Base-by-base conservation (phyloP, 192 early-diverging fungal species). In the Lunasporangiospora selenospora region DNA sequence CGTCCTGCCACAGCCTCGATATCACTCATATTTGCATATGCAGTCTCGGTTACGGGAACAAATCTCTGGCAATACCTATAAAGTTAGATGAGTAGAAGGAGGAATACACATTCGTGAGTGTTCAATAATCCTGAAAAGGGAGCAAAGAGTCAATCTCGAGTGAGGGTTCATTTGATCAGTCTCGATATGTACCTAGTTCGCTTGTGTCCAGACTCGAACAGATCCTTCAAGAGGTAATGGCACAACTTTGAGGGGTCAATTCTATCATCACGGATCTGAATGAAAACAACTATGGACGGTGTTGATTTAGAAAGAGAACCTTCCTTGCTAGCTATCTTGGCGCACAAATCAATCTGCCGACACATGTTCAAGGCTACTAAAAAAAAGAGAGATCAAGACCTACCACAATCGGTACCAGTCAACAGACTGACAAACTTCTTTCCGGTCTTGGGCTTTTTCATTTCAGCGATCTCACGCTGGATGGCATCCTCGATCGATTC, bases 321-420 rank as follows among this genome's bases (percentile, higher is more conserved):
- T n/a, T n/a, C n/a, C n/a, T n/a, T n/a, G n/a, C n/a, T n/a, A n/a
- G n/a, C n/a, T n/a, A n/a, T n/a, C n/a, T n/a, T n/a, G n/a, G n/a
- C n/a, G n/a, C n/a, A n/a, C n/a, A n/a, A n/a, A n/a, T n/a, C n/a
- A n/a, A n/a, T n/a, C n/a, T n/a, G n/a, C n/a, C n/a, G n/a, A n/a
- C n/a, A n/a, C n/a, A n/a, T n/a, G n/a, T n/a, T n/a, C n/a, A n/a
- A n/a, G n/a, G n/a, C 41, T 15, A 37, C 23, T 32, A 54, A n/a
- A 36, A 38, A 40, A 15, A 15, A 27, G 18, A 19, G 2, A 53
- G 18, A 21, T 7, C 26, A 33, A 16, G 9, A 67, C 66, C 12
- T 80, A 86, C 85, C 60, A 47, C 85, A 86, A 60, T 75, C 76
- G 10, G 80, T 81, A 27, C 75, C 82, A 8, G 79, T 82, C 31